Evolutionary conservation across 140 eudicot genomes (phyloP).

Genomic region (Senecio squalidus): DNA sequence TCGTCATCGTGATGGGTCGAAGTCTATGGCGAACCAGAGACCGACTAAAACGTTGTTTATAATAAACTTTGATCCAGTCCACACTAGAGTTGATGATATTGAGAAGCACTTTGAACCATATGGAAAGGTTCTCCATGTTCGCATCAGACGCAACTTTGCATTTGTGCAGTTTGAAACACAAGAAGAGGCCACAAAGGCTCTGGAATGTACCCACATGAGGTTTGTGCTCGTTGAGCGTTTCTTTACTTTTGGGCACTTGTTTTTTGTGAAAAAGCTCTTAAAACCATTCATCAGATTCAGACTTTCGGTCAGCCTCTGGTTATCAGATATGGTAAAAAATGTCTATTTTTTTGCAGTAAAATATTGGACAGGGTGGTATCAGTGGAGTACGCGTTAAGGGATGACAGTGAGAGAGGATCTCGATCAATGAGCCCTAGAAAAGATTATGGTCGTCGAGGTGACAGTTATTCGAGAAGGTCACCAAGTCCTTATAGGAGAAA

Average conservation of each 20-base stretch:
- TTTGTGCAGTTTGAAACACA: slow-evolving; percentile 94
- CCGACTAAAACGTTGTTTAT: slow-evolving; percentile 91
- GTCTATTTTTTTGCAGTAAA: slow-evolving; percentile 57
- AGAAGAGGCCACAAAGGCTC: slow-evolving; percentile 89
- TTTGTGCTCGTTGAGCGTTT: slow-evolving; percentile 3
- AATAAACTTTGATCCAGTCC: slow-evolving; percentile 80
- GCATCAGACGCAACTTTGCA: slow-evolving; percentile 90
- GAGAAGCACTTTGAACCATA: slow-evolving; percentile 87
- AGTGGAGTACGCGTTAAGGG: slow-evolving; percentile 92
- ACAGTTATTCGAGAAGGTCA: slow-evolving; percentile 71
- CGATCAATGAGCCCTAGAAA: slow-evolving; percentile 62
- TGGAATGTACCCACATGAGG: slow-evolving; percentile 94
- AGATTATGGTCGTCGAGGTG: slow-evolving; percentile 48
- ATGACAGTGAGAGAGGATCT: slow-evolving; percentile 76
- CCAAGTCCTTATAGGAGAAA: slow-evolving; percentile 71
- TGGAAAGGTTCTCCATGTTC: slow-evolving; percentile 76
- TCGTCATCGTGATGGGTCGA: slow-evolving; percentile 60
- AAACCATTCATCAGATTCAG: too few species aligned
- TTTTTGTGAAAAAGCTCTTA: too few species aligned
- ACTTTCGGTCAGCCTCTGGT: too few species aligned
- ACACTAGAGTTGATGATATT: slow-evolving; percentile 57
- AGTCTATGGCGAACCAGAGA: slow-evolving; percentile 54
- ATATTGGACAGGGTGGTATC: slow-evolving; percentile 88
- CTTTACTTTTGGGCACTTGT: too few species aligned
- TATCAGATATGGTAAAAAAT: too few species aligned